phyloP scores from a whole-genome alignment of 768 basidiomycete genomes.

The Phylloporus scabripes region DNA sequence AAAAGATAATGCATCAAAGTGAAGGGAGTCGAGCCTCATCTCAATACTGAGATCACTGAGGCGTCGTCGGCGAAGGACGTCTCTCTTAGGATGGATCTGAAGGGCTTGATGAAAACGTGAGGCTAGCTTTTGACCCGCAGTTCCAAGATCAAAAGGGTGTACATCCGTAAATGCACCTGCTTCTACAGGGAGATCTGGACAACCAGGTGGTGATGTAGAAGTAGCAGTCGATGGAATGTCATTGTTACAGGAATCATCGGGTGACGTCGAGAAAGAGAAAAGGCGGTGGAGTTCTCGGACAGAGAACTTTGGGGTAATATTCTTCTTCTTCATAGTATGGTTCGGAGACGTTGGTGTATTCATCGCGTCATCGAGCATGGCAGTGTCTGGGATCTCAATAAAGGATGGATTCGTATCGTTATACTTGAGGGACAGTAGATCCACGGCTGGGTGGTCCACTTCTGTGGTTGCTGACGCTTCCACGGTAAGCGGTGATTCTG shows the following conservation, averaged over 20 bases:
- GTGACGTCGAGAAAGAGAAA: conserved; percentile 22
- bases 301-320: conserved; percentile 29
- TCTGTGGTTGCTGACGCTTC: conserved; percentile 22
- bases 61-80: conserved; percentile 5
- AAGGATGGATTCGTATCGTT: conserved; percentile 27
- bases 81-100: not conserved
- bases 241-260: conserved; percentile 1
- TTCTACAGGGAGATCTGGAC: conserved; percentile 17
- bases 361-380: conserved; percentile 7
- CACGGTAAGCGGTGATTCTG: conserved; percentile 20
- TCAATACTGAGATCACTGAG: conserved; percentile 47
- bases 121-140: conserved; percentile 13
- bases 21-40: conserved; percentile 66
- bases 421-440: conserved; percentile 4
- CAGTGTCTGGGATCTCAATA: conserved; percentile 9
- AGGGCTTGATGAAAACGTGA: conserved; percentile 4
- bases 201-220: conserved; percentile 9
- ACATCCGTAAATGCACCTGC: conserved; percentile 13
- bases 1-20: conserved; percentile 67
- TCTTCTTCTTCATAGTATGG: conserved; percentile 29
- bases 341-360: conserved; percentile 32
- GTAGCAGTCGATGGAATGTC: conserved; percentile 10
- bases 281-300: conserved; percentile 34
- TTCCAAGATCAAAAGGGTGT: conserved; percentile 17
- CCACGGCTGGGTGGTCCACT: conserved; percentile 3